Percentiles rank a stretch among this genome's conserved stretches.
Evolutionary conservation across 2,329 filamentous ascomycete species (phyloP).

Genomic region (Colletotrichum agaves): DNA sequence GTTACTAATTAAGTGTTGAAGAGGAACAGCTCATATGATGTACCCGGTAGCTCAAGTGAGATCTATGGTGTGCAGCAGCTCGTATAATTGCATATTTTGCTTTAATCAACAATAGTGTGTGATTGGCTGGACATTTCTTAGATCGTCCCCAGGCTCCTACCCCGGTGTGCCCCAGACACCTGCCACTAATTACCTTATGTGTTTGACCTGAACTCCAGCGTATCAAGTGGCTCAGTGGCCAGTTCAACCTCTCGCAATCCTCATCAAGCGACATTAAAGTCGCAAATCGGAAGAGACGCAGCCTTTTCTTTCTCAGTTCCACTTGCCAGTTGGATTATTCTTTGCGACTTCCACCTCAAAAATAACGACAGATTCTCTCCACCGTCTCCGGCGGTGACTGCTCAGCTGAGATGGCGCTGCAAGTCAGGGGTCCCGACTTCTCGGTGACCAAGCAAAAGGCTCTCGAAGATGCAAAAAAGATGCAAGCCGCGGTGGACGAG

Average conservation of each 20-base stretch:
- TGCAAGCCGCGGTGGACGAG: slow-evolving; percentile 73
- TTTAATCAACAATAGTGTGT: background rate
- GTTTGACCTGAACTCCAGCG: slow-evolving; percentile 37
- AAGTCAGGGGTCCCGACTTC: slow-evolving; percentile 54
- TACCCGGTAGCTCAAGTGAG: background rate
- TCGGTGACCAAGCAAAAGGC: slow-evolving; percentile 67
- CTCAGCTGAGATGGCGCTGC: slow-evolving; percentile 51
- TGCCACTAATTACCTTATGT: slow-evolving; percentile 31
- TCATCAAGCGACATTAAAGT: background rate
- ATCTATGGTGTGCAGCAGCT: background rate
- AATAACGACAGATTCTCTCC: background rate
- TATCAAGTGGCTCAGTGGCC: slow-evolving; percentile 24
- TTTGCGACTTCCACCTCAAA: background rate
- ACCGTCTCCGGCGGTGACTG: slow-evolving; percentile 2
- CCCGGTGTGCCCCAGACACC: slow-evolving; percentile 14
- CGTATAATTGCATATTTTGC: background rate
- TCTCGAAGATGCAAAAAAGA: slow-evolving; percentile 75
- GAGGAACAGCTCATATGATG: background rate
- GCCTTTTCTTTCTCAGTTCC: background rate
- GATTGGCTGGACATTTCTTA: slow-evolving; percentile 15
- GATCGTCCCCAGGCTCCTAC: background rate
- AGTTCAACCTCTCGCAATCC: slow-evolving; percentile 16
- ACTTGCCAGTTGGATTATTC: background rate
- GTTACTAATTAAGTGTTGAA: too few species aligned
- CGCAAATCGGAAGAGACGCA: background rate